Evolutionary conservation across 805 yeast genomes (phyloP).

Genomic region (Metschnikowia corniflorae): DNA sequence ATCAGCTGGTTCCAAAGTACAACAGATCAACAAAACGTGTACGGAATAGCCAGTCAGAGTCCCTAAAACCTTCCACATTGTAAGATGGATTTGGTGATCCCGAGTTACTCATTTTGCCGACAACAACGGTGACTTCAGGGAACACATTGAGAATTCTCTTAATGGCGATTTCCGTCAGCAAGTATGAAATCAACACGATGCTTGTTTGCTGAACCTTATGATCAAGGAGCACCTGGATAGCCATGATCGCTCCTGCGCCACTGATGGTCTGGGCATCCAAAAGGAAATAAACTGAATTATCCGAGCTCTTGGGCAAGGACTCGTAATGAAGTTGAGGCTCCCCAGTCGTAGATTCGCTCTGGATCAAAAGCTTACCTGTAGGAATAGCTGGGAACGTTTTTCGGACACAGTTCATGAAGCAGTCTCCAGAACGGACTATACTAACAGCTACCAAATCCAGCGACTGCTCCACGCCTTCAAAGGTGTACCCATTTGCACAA

Average conservation of each 20-base stretch:
- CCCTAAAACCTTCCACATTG: constrained; percentile 40
- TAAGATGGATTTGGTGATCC: constrained; percentile 21
- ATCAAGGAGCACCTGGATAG: constrained; percentile 80
- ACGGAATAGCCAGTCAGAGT: constrained; percentile 57
- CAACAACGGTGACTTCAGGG: constrained; percentile 62
- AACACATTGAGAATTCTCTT: constrained; percentile 72
- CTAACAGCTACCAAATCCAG: constrained; percentile 68
- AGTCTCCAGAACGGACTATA: constrained; percentile 87
- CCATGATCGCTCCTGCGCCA: constrained; percentile 95
- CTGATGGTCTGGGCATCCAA: constrained; percentile 87
- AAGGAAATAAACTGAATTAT: constrained; percentile 50
- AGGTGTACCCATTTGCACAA: constrained; percentile 21
- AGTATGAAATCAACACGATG: constrained; percentile 65
- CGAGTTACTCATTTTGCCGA: constrained; percentile 57
- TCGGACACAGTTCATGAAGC: constrained; percentile 76
- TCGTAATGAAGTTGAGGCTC: constrained; percentile 92
- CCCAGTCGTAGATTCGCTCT: constrained; percentile 84
- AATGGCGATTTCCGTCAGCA: constrained; percentile 77
- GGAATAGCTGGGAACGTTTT: constrained; percentile 73
- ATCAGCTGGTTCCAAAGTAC: constrained; percentile 71
- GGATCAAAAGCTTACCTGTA: constrained; percentile 81
- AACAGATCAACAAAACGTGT: constrained; percentile 68
- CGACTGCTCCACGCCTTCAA: constrained; percentile 40
- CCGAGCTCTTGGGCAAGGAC: constrained; percentile 50
- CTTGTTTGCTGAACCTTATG: constrained; percentile 63